Conservation (phyloP, 2,329 filamentous ascomycete species). For the Colletotrichum sidae region DNA sequence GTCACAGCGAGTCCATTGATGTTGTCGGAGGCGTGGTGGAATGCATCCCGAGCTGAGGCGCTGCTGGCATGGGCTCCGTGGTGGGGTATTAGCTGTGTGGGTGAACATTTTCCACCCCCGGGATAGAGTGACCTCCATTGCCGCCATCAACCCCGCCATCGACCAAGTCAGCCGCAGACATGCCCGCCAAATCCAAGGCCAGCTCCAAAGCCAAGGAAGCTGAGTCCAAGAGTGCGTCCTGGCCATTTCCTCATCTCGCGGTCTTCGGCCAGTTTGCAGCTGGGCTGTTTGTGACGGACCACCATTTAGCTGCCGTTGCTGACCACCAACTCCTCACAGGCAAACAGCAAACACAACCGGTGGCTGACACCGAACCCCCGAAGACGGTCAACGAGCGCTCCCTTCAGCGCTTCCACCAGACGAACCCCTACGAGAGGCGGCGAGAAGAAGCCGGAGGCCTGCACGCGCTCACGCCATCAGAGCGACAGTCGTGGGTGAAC, state of each 20-base stretch:
- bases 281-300: too few relatives aligned
- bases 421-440: slow-evolving; percentile 60
- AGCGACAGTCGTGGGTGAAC: slow-evolving; percentile 62
- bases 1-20: background rate
- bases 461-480: slow-evolving; percentile 57
- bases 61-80: slow-evolving; percentile 5
- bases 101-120: slow-evolving; percentile 29
- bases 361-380: slow-evolving; percentile 43
- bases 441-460: slow-evolving; percentile 58
- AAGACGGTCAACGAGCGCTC: slow-evolving; percentile 62
- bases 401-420: slow-evolving; percentile 59
- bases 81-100: slow-evolving; percentile 30
- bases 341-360: slow-evolving; percentile 41
- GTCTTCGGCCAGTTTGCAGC: background rate
- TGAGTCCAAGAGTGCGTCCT: slow-evolving; percentile 36
- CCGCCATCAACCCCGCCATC: slow-evolving; percentile 37
- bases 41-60: slow-evolving; percentile 1
- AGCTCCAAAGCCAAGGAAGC: slow-evolving; percentile 47
- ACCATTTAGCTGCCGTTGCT: background rate
- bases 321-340: slow-evolving; percentile 34
- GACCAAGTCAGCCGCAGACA: slow-evolving; percentile 39
- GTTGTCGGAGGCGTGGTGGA: background rate
- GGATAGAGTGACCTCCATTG: slow-evolving; percentile 24
- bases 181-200: slow-evolving; percentile 53
- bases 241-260: slow-evolving; percentile 34